Evolutionary conservation across 1,139 yeast species (phyloP).

Genomic region (Kurtzmaniella natalensis): DNA sequence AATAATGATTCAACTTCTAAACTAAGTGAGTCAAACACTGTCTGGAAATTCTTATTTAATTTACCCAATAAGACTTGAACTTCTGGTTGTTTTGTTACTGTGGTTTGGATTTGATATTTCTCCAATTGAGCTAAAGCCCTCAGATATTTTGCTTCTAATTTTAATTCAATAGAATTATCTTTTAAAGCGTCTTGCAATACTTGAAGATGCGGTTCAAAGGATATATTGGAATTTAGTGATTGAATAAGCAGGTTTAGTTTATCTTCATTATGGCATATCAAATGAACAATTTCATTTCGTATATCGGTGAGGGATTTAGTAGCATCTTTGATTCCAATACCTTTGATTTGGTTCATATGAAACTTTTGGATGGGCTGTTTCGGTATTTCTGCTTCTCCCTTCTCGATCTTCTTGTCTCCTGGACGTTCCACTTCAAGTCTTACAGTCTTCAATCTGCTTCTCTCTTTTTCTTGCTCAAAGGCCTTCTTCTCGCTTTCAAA

Average conservation of each 20-base stretch:
- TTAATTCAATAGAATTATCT: slow-evolving; percentile 1
- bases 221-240: slow-evolving; percentile 1
- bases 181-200: not conserved
- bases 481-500: slow-evolving; percentile 6
- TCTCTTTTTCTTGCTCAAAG: not conserved
- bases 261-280: slow-evolving; percentile 1
- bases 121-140: not conserved
- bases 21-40: slow-evolving; percentile 6
- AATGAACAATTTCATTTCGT: not conserved
- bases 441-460: no score
- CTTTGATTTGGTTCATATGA: no score
- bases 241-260: not conserved
- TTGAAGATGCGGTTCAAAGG: not conserved
- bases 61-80: slow-evolving; percentile 7
- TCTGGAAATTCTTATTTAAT: slow-evolving; percentile 7
- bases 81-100: not conserved
- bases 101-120: not conserved
- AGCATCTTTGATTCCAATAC: no score
- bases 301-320: not conserved
- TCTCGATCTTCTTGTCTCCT: no score
- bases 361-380: no score
- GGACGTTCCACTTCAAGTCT: no score
- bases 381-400: no score
- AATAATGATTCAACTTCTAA: not conserved
- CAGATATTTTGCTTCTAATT: slow-evolving; percentile 1